These are phyloP conservation scores for Colletotrichum coccodes DNA, from an alignment of 2,329 filamentous ascomycete genomes.

Conservation along the genomic window DNA sequence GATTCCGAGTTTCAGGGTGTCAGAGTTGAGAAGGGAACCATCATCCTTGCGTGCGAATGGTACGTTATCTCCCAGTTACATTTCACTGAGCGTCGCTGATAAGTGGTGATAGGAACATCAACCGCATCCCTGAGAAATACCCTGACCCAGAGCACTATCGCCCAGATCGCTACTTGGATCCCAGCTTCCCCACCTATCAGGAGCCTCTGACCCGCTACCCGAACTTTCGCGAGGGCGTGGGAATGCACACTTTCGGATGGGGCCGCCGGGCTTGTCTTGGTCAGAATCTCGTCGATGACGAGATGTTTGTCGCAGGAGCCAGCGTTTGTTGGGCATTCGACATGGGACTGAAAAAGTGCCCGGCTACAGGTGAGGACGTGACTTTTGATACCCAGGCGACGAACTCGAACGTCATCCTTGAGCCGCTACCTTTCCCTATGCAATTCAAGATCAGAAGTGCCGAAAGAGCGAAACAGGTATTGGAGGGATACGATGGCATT, in stretches of 20 bases:
- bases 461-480: slow-evolving; percentile 48
- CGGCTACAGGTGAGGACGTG: slow-evolving; percentile 51
- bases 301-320: slow-evolving; percentile 62
- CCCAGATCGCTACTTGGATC: slow-evolving; percentile 71
- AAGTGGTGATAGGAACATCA: slow-evolving; percentile 56
- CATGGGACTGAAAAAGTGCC: slow-evolving; percentile 51
- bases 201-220: slow-evolving; percentile 72
- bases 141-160: slow-evolving; percentile 71
- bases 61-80: slow-evolving; percentile 37
- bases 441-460: slow-evolving; percentile 53
- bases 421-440: slow-evolving; percentile 58
- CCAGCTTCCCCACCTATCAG: slow-evolving; percentile 72
- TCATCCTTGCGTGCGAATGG: slow-evolving; percentile 62
- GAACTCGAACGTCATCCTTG: slow-evolving; percentile 63
- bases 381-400: slow-evolving; percentile 60
- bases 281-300: slow-evolving; percentile 70
- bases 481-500: slow-evolving; percentile 48
- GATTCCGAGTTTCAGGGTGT: slow-evolving; percentile 59
- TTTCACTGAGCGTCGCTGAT: neutral
- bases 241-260: slow-evolving; percentile 73
- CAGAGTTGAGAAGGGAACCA: slow-evolving; percentile 57
- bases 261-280: slow-evolving; percentile 72
- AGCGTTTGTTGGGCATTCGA: slow-evolving; percentile 61
- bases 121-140: slow-evolving; percentile 67
- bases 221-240: slow-evolving; percentile 66